These are phyloP conservation scores for Chlamydomonas schloesseri DNA, from an alignment of 139 green algal genomes.

Conservation along the genomic window DNA sequence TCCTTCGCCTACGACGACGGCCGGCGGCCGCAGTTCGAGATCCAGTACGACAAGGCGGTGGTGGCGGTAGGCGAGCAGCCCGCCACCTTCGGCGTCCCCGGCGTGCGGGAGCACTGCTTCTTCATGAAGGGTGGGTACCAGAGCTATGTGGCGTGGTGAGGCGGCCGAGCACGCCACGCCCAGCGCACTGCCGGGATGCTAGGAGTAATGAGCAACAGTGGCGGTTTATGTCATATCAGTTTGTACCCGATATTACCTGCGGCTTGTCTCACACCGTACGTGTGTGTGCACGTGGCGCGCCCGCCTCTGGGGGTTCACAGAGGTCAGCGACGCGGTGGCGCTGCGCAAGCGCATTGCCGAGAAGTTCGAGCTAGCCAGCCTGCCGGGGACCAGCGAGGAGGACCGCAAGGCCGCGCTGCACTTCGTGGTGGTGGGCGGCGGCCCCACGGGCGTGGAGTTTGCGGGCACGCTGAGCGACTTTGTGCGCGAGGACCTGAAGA, in stretches of 20 bases:
- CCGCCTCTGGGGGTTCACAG: no score
- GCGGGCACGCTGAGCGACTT: slow-evolving; percentile 86
- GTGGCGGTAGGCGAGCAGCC: slow-evolving; percentile 81
- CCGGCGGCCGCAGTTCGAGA: slow-evolving; percentile 48
- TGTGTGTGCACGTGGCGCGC: no score
- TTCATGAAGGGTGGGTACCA: slow-evolving; percentile 83
- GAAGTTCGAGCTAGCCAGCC: slow-evolving; percentile 80
- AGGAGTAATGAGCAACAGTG: no score
- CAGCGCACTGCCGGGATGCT: no score
- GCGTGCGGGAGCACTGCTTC: slow-evolving; percentile 80
- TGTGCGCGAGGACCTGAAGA: slow-evolving; percentile 67
- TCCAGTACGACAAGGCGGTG: slow-evolving; percentile 85
- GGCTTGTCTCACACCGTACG: no score
- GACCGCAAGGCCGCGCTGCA: slow-evolving; percentile 61
- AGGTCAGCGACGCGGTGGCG: slow-evolving; percentile 67
- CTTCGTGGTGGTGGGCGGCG: slow-evolving; percentile 90
- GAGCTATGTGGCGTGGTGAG: neutral
- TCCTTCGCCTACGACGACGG: slow-evolving; percentile 52
- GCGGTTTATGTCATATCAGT: no score
- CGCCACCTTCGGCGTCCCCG: slow-evolving; percentile 84
- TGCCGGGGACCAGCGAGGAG: slow-evolving; percentile 75
- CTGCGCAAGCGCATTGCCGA: slow-evolving; percentile 67
- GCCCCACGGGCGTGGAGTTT: slow-evolving; percentile 87
- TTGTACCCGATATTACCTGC: no score
- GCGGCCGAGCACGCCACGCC: no score